phyloP scores from a whole-genome alignment of 2,329 filamentous ascomycete species.

The Talaromyces piceae region DNA sequence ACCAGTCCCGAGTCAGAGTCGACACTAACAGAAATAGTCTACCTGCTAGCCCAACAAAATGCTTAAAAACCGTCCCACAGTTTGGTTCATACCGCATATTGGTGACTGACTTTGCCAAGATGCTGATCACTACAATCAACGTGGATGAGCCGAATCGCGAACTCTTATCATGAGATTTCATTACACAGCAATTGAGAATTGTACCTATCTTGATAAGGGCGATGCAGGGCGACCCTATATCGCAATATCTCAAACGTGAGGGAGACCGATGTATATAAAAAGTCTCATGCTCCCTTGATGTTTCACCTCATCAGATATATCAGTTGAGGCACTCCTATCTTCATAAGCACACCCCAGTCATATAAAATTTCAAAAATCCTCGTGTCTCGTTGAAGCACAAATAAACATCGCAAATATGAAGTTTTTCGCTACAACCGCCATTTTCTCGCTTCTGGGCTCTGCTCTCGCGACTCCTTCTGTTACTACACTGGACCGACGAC shows the following conservation, averaged over 20 bases:
- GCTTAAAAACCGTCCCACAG: not conserved
- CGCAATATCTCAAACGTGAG: not conserved
- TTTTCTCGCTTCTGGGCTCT: not conserved
- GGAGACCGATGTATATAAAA: not conserved
- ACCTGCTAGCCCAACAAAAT: not conserved
- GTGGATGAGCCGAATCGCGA: not conserved
- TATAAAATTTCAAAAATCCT: not conserved
- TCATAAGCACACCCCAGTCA: not conserved
- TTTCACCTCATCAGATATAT: not conserved
- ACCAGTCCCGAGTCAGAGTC: not conserved
- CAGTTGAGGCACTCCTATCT: not conserved
- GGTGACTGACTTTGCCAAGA: not conserved
- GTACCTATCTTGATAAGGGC: not conserved
- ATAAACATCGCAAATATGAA: slow-evolving; percentile 1
- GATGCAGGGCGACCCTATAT: not conserved
- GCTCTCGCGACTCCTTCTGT: not conserved
- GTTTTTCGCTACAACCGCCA: not conserved
- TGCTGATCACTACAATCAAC: not conserved
- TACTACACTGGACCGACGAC: not conserved
- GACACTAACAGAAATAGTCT: not conserved
- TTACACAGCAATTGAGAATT: not conserved
- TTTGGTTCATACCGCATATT: too few species aligned
- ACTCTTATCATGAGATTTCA: not conserved
- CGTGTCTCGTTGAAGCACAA: not conserved
- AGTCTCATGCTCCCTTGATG: not conserved